Evolutionary conservation across 2,329 filamentous ascomycete genomes (phyloP), one percentile per base, ranked within the genome.

Genomic region (Hymenoscyphus fraxineus): DNA sequence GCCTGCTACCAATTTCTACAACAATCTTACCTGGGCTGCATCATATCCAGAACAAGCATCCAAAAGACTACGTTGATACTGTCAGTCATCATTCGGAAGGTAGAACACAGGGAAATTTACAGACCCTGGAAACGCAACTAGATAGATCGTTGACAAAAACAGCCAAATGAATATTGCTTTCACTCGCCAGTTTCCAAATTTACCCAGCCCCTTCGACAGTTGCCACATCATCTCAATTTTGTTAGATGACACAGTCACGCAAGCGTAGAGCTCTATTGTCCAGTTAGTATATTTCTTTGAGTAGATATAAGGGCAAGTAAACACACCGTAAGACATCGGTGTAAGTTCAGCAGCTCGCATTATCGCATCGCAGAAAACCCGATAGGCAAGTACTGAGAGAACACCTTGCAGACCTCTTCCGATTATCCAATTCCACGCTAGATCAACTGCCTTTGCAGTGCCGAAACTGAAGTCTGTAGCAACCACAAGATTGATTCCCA

Each of bases 361-460:
- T 12, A 68, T 22, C 4, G 64, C 65, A 59, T 67, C 65, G 44
- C 38, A 67, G 57, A 67, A 68, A 7, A 68, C 60, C 19, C 62
- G 56, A 41, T 67, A 68, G 3, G 63, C 59, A 3, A 68, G 22
- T 31, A 65, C n/a, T 16, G 54, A 61, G 16, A 68, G 35, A 3
- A 66, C n/a, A 22, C 38, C 58, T 32, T 68, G 67, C 3, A 68
- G 31, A 32, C 63, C 65, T 35, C 67, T 59, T 19, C 67, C 67
- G 19, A 67, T 62, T 13, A 67, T 19, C 64, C 51, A 64, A 39
- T 68, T 68, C 67, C 67, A 68, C 10, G 64, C 59, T 3, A 67
- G 40, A 58, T 67, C 67, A 39, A 68, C 27, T 15, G 63, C 64
- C 58, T 68, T 68, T 13, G 67, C 67, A 3, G 35, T 38, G 15